Evolutionary conservation across 768 basidiomycete genomes (phyloP).

Genomic region (Amanita phalloides): DNA sequence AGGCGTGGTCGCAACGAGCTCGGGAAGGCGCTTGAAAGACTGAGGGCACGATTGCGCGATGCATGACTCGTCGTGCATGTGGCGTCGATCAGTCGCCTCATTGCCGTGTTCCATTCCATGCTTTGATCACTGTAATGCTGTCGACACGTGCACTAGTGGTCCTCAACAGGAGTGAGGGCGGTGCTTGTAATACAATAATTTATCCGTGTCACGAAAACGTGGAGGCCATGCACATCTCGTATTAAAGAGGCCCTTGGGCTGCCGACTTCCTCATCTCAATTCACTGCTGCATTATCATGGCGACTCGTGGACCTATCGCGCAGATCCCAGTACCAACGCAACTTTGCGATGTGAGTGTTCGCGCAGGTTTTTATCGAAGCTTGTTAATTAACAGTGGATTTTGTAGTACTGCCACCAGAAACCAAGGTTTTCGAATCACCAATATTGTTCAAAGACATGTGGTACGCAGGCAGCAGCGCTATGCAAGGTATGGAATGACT

Average conservation of each 20-base stretch:
- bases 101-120: conserved; percentile 13
- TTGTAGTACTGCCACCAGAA: conserved; percentile 40
- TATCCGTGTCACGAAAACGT: background rate
- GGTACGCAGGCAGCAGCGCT: conserved; percentile 32
- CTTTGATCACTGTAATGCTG: conserved; percentile 10
- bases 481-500: conserved; percentile 25
- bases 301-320: conserved; percentile 14
- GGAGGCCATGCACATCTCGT: conserved; percentile 1
- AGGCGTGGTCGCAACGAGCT: conserved; percentile 61
- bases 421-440: conserved; percentile 32
- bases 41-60: conserved; percentile 44
- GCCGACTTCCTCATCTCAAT: conserved; percentile 4
- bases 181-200: conserved; percentile 5
- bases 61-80: conserved; percentile 7
- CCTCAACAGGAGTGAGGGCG: conserved; percentile 6
- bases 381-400: background rate
- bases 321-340: conserved; percentile 12
- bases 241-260: conserved; percentile 5
- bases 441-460: conserved; percentile 46
- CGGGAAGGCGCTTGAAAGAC: conserved; percentile 56
- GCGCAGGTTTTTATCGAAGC: background rate
- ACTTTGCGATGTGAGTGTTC: conserved; percentile 28
- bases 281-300: conserved; percentile 14
- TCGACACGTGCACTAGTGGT: conserved; percentile 17
- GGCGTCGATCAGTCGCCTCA: conserved; percentile 15